Base-by-base conservation (phyloP, 2,329 filamentous ascomycete species). In the Esteya vermicola region DNA sequence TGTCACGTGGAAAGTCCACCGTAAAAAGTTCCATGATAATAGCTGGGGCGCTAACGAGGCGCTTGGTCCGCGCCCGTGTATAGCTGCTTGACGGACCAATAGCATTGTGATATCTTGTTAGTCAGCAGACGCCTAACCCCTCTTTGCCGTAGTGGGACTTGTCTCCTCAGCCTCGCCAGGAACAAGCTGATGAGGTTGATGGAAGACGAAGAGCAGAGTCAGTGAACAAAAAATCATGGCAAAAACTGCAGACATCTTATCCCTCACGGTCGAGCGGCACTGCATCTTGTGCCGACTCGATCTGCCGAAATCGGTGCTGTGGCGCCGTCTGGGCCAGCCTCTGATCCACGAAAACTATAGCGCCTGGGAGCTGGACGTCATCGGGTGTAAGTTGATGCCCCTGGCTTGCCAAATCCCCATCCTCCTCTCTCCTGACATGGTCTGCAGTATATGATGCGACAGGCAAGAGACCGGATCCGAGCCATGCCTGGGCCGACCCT, bases 361-460 rank as follows among this genome's bases (percentile, higher is more conserved):
- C 25, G 22, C 33, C 30, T 39, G 28, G 28, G 28, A 39, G 30
- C 30, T 39, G 6, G 14, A 39, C 4, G 20, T 33, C 18, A 26
- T 39, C 9, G 28, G 37, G n/a, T 33, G 37, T 39, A 8, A 13
- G 27, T 39, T 4, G 10, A 25, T 9, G 20, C 18, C 13, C 12
- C 20, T 25, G 14, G 18, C 30, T 32, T 14, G 7, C 13, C 14
- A 32, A 4, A 16, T 32, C 10, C n/a, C 13, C 8, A n/a, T 16
- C 19, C 8, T 30, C n/a, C 25, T 19, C 3, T 19, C 20, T 20
- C 9, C 26, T 37, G 16, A 37, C 35, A 12, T 6, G 21, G n/a
- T 18, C 35, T 26, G 20, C 28, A 42, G 40, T 42, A 28, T 38
- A 38, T 38, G 23, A 42, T 23, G 22, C 30, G 10, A n/a, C 28